Evolutionary conservation across 345 rosid species (phyloP), one percentile per base, ranked within the genome.

Genomic region (Angophora floribunda): DNA sequence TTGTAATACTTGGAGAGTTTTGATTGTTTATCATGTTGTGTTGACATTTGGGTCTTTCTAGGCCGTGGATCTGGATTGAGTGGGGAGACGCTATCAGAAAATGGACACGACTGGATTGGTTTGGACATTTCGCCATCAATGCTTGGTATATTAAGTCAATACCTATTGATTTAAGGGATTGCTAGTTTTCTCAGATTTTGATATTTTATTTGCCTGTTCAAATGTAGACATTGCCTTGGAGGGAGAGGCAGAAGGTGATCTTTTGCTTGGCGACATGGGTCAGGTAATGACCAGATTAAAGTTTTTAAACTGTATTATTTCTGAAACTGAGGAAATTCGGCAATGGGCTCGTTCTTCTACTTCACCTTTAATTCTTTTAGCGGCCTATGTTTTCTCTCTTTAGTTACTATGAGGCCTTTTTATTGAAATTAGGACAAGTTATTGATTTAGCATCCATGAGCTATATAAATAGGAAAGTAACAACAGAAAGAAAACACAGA

Each of bases 61-160:
- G 99, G 99, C 22, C 97, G 99, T 86, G 98, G 99, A 89, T 97
- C 99, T 52, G 98, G 99, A 47, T 93, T 97, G 63, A 96, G 98
- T 89, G 98, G 99, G 67, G 98, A 97, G 94, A 95, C 98, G 41
- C 86, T 97, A 52, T 92, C 98, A 88, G 99, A 96, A 87, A 89
- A 90, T 65, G 96, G 98, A 82, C 98, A 97, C 86, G 95, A 93
- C 2, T 97, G 99, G 99, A 91, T 97, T 89, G 99, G 99, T 90
- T 89, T 97, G 51, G 99, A 97, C 91, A 95, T 97, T 90, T 97
- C 99, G 45, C 90, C 88, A 7, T 97, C 99, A 12, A 97, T 97
- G 99, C 98, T 97, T 28, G 89, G 98, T 94, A 94, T 85, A 95
- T 57, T 87, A 79, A 41, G 85, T 13, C 13, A 5, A 28, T 26